Evolutionary conservation across 2,329 filamentous ascomycete genomes (phyloP), one percentile per base, ranked within the genome.

Genomic region (Diaporthe citrichinensis): DNA sequence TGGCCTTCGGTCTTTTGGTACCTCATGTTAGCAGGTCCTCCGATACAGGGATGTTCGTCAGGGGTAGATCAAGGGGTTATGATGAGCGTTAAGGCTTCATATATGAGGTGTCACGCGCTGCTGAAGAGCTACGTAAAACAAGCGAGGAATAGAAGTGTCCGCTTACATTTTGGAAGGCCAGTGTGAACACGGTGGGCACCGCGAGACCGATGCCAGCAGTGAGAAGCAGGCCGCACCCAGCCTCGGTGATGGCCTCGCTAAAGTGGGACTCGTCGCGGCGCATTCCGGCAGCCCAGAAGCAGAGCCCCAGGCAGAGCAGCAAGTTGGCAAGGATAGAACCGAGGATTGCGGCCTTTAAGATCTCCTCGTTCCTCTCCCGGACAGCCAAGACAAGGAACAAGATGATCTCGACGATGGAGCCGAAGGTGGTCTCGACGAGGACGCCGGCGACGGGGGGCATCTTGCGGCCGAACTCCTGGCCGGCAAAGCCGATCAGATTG

Each of bases 281-380:
- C 49, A 96, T 78, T 12, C 95, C 95, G 55, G 94, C 94, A 31
- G 92, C 89, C 77, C 96, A 91, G 86, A 98, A 97, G 82, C 94
- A 97, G 71, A 93, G 81, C 0, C 95, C 95, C 36, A 97, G 84
- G 79, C 95, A 97, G 1, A 97, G 87, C 59, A 97, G 85, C 85
- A 97, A 90, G 44, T 95, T 97, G 17, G 95, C 94, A 46, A 98
- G 84, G 59, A 97, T 94, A 0, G 94, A 96, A 49, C 95, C 95
- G 0, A 97, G 85, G 73, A 97, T 96, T 36, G 95, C 95, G 72
- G 94, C 94, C 81, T 95, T 91, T 79, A 97, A 94, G 79, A 97
- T 94, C n/a, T 89, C 87, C 76, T 93, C 92, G 82, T 86, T 83
- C 71, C 87, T 78, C 2, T 86, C 83, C 15, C 73, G 62, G 1